Percentiles rank a stretch among this genome's conserved stretches.
Conservation (phyloP, 2,329 filamentous ascomycete species). For the Aspergillus carbonarius region DNA sequence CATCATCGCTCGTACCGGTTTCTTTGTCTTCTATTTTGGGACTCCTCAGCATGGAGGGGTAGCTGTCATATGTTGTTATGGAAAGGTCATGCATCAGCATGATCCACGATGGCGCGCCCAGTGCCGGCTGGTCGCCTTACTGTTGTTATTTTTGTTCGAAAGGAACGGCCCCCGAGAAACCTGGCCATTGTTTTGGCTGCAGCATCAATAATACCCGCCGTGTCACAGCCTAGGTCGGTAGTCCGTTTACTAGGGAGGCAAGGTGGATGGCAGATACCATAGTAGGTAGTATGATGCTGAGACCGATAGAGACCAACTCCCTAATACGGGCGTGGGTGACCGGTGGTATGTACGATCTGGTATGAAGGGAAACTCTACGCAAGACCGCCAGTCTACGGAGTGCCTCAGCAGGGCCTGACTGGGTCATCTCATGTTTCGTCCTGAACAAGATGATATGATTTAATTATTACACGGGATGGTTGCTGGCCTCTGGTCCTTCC, state of each 20-base stretch:
- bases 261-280: not conserved
- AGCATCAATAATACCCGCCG: not conserved
- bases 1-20: not conserved
- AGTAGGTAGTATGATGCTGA: not conserved
- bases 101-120: not conserved
- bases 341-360: not conserved
- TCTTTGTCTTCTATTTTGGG: slow-evolving; percentile 3
- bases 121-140: not conserved
- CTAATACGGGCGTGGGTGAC: not conserved
- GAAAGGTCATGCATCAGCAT: not conserved
- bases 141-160: slow-evolving; percentile 1
- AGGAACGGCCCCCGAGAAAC: not conserved
- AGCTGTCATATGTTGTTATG: slow-evolving; percentile 5
- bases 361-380: not conserved
- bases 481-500: not conserved
- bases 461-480: too few relatives aligned
- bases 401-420: not conserved
- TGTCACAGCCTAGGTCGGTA: not conserved
- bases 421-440: not conserved
- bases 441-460: not conserved
- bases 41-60: slow-evolving; percentile 1
- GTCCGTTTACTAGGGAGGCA: not conserved
- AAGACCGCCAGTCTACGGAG: too few relatives aligned
- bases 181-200: not conserved
- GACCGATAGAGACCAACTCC: not conserved